Base-by-base conservation (phyloP, 164 flowering plant genomes). In the Cinnamomum chago region DNA sequence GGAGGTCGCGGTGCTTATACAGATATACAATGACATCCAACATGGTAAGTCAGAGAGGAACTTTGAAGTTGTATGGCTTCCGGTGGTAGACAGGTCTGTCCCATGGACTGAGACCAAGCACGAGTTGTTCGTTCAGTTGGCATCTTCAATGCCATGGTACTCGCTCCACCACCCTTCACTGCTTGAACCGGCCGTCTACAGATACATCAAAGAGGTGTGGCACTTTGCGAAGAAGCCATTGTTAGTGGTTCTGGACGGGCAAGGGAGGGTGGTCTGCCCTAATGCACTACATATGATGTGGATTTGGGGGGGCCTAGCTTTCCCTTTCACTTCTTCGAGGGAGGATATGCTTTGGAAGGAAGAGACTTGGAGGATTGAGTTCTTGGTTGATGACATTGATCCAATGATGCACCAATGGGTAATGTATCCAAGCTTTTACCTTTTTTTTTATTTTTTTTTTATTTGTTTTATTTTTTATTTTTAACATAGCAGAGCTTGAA, bases 1-100 rank as follows among this genome's bases (percentile, higher is more conserved):
- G 18, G 97, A 92, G 85, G 80, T 90, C 3, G 58, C 71, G 3
- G 78, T 92, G 18, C 88, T 95, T 9, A 81, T 85, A 1, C 83
- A 84, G 62, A 85, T 92, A 77, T 92, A 90, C 82, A 77, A 50
- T 10, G 93, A 89, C 11, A 73, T 90, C 22, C 73, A 80, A 1
- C 78, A 88, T 0, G 51, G 62, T 7, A 87, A 88, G 80, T 28
- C 72, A 3, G 97, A 91, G 78, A 83, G 83, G 62, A 86, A 83
- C 4, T 92, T 84, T 70, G 97, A 95, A 83, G 80, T 95, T 2
- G 88, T 93, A 10, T 95, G 99, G 99, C 73, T 95, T 11, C 99
- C 99, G 0, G 76, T 93, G 0, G 81, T 84, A 13, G 95, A 89
- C 73, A 75, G 77, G 65, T 66, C 79, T 0, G 40, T 71, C n/a